Percentiles rank a stretch among this genome's conserved stretches.
Conservation (phyloP, 2,329 filamentous ascomycete species). For the Diaporthe batatas region DNA sequence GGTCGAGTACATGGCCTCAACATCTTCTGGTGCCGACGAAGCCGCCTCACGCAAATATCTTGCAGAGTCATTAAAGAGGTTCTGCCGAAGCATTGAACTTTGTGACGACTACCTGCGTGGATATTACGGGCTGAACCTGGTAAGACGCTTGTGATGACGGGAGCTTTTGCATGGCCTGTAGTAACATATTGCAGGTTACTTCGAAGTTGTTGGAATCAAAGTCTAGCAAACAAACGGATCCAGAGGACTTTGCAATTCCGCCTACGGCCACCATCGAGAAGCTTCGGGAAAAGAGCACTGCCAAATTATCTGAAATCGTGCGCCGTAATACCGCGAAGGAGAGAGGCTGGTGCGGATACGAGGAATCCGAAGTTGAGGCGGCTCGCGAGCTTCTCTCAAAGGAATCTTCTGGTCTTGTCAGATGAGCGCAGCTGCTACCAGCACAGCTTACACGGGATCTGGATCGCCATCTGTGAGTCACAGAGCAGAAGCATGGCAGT, state of each 20-base stretch:
- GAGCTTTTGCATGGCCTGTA: conserved; percentile 32
- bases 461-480: conserved; percentile 29
- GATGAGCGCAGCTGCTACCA: conserved; percentile 52
- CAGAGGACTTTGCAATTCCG: conserved; percentile 67
- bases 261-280: conserved; percentile 71
- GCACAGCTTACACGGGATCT: conserved; percentile 20
- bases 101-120: conserved; percentile 94
- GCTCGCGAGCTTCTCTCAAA: conserved; percentile 75
- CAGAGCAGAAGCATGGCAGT: conserved; percentile 6
- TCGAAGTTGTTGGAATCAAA: conserved; percentile 64
- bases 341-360: conserved; percentile 79
- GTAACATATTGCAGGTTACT: conserved; percentile 58
- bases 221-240: conserved; percentile 60
- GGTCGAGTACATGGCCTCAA: conserved; percentile 78
- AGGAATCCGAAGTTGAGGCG: conserved; percentile 77
- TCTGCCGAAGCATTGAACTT: conserved; percentile 91
- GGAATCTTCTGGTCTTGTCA: conserved; percentile 59
- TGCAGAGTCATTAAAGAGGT: conserved; percentile 83
- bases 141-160: conserved; percentile 54
- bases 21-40: conserved; percentile 53
- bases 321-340: conserved; percentile 71
- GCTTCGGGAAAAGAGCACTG: conserved; percentile 79
- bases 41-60: conserved; percentile 66
- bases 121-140: conserved; percentile 90
- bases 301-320: conserved; percentile 83